These are phyloP conservation scores for Flagelloscypha sp. DNA, from an alignment of 768 basidiomycete species.

Conservation along the genomic window DNA sequence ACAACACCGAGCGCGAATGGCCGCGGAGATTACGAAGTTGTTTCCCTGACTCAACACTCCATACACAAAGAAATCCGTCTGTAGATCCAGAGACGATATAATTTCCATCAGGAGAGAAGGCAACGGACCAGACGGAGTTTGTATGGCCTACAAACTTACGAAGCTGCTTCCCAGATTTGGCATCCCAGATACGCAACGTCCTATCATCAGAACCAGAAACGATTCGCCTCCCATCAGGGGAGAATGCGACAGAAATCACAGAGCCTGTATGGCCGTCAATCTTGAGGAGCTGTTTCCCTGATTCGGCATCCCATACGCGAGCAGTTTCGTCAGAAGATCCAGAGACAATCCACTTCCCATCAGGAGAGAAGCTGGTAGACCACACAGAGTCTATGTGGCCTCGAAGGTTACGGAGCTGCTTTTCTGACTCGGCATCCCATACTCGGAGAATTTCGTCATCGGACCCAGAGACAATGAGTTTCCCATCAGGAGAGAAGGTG, in stretches of 20 bases:
- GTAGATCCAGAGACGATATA: constrained; percentile 2
- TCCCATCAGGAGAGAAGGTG: background rate
- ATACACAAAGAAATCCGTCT: constrained; percentile 6
- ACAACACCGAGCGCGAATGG: constrained; percentile 13
- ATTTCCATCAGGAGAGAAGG: constrained; percentile 3
- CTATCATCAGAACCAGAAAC: constrained; percentile 4
- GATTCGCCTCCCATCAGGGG: constrained; percentile 2
- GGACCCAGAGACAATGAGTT: background rate
- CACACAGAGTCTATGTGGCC: constrained; percentile 12
- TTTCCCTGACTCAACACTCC: no score
- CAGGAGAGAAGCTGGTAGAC: constrained; percentile 30
- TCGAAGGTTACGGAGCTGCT: background rate
- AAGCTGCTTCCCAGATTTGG: no score
- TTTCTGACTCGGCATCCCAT: background rate
- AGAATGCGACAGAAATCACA: constrained; percentile 2
- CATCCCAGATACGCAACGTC: constrained; percentile 8
- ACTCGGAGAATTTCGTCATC: background rate
- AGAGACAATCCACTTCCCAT: constrained; percentile 30
- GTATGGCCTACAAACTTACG: constrained; percentile 2
- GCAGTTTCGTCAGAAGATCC: constrained; percentile 24
- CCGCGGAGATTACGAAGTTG: background rate
- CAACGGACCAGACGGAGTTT: background rate
- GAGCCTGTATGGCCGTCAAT: background rate
- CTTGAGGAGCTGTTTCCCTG: constrained; percentile 1
- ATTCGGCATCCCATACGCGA: background rate